These are phyloP conservation scores for Mortierella claussenii DNA, from an alignment of 192 early-diverging fungal species.

Conservation along the genomic window DNA sequence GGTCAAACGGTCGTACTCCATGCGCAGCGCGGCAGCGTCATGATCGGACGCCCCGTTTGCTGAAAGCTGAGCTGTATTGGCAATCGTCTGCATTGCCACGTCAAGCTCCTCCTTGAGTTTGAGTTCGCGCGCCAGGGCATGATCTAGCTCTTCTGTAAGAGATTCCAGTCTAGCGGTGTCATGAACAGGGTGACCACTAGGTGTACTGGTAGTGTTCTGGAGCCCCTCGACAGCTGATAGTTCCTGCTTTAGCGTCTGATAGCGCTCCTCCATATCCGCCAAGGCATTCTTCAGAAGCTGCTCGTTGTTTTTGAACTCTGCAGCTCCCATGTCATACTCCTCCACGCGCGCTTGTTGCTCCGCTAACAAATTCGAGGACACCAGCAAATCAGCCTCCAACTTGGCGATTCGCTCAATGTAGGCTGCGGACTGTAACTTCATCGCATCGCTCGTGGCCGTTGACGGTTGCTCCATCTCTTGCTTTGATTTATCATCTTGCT, in stretches of 20 bases:
- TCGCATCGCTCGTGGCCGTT: neutral
- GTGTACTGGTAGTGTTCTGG: neutral
- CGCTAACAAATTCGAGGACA: neutral
- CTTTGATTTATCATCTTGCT: neutral
- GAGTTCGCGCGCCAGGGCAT: slow-evolving; percentile 3
- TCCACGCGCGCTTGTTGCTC: neutral
- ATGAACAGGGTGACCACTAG: neutral
- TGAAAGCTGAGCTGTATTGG: neutral
- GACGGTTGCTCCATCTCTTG: neutral
- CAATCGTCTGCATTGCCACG: neutral
- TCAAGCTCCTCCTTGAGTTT: slow-evolving; percentile 10
- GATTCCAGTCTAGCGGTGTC: neutral
- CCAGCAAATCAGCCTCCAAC: neutral
- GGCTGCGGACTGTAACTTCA: too few relatives aligned
- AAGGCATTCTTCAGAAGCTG: too few relatives aligned
- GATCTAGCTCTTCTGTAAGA: neutral
- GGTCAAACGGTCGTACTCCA: slow-evolving; percentile 1
- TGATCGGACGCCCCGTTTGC: neutral
- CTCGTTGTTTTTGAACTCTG: too few relatives aligned
- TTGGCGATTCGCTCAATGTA: neutral
- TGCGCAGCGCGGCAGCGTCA: too few relatives aligned
- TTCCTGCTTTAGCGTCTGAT: neutral
- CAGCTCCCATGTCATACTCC: too few relatives aligned
- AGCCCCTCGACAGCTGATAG: neutral
- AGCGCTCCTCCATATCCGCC: too few relatives aligned